phyloP scores from a whole-genome alignment of 208 protist species.

The Leishmania major region DNA sequence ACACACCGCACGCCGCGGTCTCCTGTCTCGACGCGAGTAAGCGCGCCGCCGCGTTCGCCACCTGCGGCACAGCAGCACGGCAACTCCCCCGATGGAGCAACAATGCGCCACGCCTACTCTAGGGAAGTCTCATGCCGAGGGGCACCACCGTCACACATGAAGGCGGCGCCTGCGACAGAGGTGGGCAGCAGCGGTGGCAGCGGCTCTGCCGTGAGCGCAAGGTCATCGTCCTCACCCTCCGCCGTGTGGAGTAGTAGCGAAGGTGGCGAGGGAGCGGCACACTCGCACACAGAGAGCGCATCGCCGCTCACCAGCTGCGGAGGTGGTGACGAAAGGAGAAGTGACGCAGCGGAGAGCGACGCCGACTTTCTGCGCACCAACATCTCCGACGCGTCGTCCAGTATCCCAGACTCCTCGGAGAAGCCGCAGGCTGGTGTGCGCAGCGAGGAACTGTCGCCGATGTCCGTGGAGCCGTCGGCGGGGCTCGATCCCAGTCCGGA shows the following conservation, averaged over 20 bases:
- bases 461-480: background rate
- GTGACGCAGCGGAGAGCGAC: slow-evolving; percentile 1
- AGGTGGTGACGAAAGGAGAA: background rate
- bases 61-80: background rate
- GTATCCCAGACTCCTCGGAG: background rate
- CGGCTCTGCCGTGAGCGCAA: background rate
- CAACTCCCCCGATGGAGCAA: background rate
- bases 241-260: background rate
- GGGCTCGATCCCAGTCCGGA: slow-evolving; percentile 27
- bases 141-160: background rate
- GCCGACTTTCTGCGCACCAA: slow-evolving; percentile 26
- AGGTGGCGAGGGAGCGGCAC: background rate
- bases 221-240: slow-evolving; percentile 2
- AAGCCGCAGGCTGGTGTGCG: background rate
- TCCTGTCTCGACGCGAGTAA: background rate
- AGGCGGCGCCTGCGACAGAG: background rate
- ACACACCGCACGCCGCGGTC: slow-evolving; percentile 9
- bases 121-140: background rate
- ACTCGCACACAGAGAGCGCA: background rate
- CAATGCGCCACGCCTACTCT: background rate
- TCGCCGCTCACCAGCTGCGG: background rate
- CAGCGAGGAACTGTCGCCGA: background rate
- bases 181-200: background rate
- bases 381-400: slow-evolving; percentile 6
- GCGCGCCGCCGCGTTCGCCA: background rate